Evolutionary conservation across 257 asterid genomes (phyloP), one percentile per base, ranked within the genome.

Genomic region (Verbascum thapsus): DNA sequence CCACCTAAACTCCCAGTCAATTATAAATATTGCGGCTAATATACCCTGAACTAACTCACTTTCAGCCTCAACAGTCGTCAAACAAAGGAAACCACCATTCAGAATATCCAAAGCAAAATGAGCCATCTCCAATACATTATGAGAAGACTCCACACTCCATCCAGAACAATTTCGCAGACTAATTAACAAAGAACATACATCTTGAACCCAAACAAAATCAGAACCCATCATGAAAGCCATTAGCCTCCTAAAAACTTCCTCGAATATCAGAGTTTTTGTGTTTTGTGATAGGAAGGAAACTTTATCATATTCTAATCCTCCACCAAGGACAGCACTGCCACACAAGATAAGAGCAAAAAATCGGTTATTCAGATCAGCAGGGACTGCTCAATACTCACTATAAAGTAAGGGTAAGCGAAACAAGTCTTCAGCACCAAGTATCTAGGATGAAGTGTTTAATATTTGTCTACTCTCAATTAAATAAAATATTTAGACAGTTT

Each of bases 271-370:
- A 69, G 71, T 37, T 20, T 71, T 15, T 40, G 95, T 80, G 70
- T 67, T 74, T 44, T 19, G 76, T 48, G 95, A 83, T 55, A 94
- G 39, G 48, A 94, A 81, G 43, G 84, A 77, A 72, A 74, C 50
- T 64, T 55, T 54, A 58, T 83, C 95, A 64, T 74, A 88, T 75
- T 75, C 81, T 9, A 77, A 80, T 53, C 74, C 70, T 48, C 97
- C 92, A 64, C 97, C 95, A 66, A 94, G 82, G 72, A 81, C 92
- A 73, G 94, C 88, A 76, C 99, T 94, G 92, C 69, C 76, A 67
- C 76, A 76, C 32, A 69, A 67, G 74, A 58, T 23, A 38, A 69
- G 26, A 54, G 53, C 64, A 53, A 71, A 48, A 13, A 63, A 53
- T 42, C 30, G 26, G 42, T 35, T 6, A 70, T 41, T 43, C 64